Evolutionary conservation across 2,329 filamentous ascomycete genomes (phyloP).

Genomic region (Penicillium sumatraense): DNA sequence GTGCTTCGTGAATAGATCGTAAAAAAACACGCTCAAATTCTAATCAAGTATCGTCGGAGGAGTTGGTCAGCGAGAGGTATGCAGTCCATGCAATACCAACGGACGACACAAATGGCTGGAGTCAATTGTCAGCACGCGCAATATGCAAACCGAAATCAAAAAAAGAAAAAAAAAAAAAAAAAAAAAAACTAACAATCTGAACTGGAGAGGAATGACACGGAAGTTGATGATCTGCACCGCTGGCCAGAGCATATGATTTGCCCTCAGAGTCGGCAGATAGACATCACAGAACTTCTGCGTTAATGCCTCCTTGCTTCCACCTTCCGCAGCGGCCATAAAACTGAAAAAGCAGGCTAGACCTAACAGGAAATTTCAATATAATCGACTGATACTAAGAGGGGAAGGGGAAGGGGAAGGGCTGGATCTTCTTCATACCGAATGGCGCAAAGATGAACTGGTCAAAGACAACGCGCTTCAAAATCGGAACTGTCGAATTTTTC

Average conservation of each 20-base stretch:
- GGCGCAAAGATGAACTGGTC: conserved; percentile 95
- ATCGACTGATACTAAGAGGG: background rate
- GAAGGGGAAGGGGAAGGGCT: conserved; percentile 24
- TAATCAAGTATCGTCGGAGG: conserved; percentile 72
- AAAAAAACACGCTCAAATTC: too few species aligned
- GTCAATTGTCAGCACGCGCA: conserved; percentile 8
- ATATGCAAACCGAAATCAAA: background rate
- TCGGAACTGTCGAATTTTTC: conserved; percentile 72
- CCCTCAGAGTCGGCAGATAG: conserved; percentile 91
- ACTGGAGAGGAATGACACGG: conserved; percentile 89
- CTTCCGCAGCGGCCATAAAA: conserved; percentile 94
- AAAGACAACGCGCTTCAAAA: conserved; percentile 86
- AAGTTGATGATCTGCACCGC: conserved; percentile 97
- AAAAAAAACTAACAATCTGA: conserved; percentile 76
- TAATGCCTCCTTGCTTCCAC: conserved; percentile 80
- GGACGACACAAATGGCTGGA: conserved; percentile 90
- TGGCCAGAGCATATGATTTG: conserved; percentile 95
- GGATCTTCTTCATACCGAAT: conserved; percentile 73
- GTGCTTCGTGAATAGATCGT: too few species aligned
- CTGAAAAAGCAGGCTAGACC: conserved; percentile 88
- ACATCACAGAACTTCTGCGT: conserved; percentile 87
- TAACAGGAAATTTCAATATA: conserved; percentile 36
- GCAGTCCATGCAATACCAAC: conserved; percentile 97
- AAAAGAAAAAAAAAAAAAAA: background rate
- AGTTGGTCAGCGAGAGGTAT: conserved; percentile 90